These are phyloP conservation scores for Pistacia atlantica DNA, from an alignment of 345 rosid species.

Conservation along the genomic window DNA sequence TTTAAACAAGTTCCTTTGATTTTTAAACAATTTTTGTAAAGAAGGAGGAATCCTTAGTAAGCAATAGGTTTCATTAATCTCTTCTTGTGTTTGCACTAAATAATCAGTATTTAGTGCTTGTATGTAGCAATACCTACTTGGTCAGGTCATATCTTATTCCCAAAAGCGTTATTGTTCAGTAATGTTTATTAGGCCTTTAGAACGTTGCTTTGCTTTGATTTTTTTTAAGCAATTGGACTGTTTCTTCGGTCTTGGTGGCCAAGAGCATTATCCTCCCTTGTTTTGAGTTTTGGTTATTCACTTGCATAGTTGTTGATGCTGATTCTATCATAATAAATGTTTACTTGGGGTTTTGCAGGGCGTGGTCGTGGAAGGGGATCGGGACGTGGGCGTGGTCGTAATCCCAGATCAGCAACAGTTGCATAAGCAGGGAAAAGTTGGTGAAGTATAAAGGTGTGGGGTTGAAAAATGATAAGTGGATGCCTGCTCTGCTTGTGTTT, in stretches of 20 bases:
- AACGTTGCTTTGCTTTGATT: neutral
- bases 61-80: neutral
- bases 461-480: constrained; percentile 24
- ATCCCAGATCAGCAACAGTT: constrained; percentile 19
- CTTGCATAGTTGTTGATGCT: neutral
- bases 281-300: too few species aligned
- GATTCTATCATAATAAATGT: neutral
- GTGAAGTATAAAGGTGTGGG: constrained; percentile 15
- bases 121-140: neutral
- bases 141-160: neutral
- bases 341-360: constrained; percentile 19
- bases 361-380: constrained; percentile 35
- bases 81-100: neutral
- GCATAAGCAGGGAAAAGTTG: constrained; percentile 22
- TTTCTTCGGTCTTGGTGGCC: too few species aligned
- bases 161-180: neutral
- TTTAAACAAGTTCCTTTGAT: neutral
- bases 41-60: neutral
- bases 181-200: neutral
- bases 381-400: constrained; percentile 30
- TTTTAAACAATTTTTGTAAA: neutral
- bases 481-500: constrained; percentile 40
- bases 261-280: too few species aligned
- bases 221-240: too few species aligned
- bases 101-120: neutral